Evolutionary conservation across 192 early-diverging fungal genomes (phyloP).

Genomic region (Spizellomyces sp.): DNA sequence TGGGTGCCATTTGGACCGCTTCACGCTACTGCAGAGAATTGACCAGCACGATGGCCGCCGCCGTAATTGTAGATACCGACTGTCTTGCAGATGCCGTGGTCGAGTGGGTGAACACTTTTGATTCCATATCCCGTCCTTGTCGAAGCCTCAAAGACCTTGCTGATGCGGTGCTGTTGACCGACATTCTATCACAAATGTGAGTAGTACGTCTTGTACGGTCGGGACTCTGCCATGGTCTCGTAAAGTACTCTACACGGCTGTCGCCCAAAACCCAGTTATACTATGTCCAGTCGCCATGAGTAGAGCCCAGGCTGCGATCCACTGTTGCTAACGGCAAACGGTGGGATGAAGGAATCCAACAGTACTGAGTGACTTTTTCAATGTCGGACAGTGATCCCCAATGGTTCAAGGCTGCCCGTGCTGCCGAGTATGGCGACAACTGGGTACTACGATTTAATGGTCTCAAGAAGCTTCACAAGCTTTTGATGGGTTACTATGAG

Average conservation of each 20-base stretch:
- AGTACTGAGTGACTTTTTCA: too few relatives aligned
- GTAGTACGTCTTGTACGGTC: slow-evolving; percentile 9
- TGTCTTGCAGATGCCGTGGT: background rate
- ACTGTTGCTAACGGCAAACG: too few relatives aligned
- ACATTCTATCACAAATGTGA: slow-evolving; percentile 85
- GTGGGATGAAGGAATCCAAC: too few relatives aligned
- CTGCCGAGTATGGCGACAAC: slow-evolving; percentile 77
- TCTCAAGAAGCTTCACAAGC: slow-evolving; percentile 86
- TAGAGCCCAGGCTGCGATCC: too few relatives aligned
- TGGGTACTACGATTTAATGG: slow-evolving; percentile 96
- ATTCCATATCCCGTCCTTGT: slow-evolving; percentile 47
- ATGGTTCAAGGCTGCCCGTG: slow-evolving; percentile 83
- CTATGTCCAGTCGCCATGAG: too few relatives aligned
- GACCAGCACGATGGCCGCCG: too few relatives aligned
- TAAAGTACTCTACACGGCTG: too few relatives aligned
- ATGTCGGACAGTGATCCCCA: slow-evolving; percentile 68
- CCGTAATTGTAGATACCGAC: background rate
- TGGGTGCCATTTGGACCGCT: too few relatives aligned
- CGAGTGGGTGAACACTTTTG: slow-evolving; percentile 64
- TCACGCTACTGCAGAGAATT: too few relatives aligned
- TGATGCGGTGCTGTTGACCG: slow-evolving; percentile 79
- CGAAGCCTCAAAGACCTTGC: slow-evolving; percentile 66
- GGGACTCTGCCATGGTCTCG: too few relatives aligned
- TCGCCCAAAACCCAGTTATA: too few relatives aligned
- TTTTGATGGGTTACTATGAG: slow-evolving; percentile 83